These are phyloP conservation scores for Solanum tacnaense DNA, from an alignment of 257 asterid species.

Conservation along the genomic window DNA sequence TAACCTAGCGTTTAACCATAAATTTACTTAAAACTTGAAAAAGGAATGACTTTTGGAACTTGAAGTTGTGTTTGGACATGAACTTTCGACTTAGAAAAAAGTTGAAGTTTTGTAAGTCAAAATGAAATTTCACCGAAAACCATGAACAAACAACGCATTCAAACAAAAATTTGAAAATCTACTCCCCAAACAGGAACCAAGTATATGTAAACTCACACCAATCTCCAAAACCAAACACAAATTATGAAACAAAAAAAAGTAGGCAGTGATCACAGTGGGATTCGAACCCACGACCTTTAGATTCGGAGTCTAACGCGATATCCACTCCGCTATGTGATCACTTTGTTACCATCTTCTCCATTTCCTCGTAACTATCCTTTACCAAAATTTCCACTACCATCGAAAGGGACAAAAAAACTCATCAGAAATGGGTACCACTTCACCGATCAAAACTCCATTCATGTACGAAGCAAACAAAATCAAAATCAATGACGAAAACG, in stretches of 20 bases:
- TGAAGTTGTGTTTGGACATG: neutral
- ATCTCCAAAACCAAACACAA: neutral
- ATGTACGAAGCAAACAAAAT: neutral
- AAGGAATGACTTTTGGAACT: neutral
- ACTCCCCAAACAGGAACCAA: neutral
- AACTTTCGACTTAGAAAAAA: neutral
- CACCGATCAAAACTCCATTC: neutral
- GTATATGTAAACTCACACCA: neutral
- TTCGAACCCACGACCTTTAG: constrained; percentile 99
- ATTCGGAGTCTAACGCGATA: constrained; percentile 98
- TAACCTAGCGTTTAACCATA: neutral
- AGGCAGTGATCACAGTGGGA: neutral
- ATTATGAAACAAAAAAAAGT: neutral
- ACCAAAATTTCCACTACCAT: neutral
- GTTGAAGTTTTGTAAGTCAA: neutral
- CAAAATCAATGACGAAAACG: neutral
- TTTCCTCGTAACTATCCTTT: neutral
- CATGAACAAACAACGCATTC: neutral
- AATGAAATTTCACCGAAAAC: neutral
- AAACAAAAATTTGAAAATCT: neutral
- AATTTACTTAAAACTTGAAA: neutral
- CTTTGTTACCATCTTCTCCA: neutral
- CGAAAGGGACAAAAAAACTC: neutral
- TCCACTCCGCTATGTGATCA: constrained; percentile 97
- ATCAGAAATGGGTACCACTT: neutral